Evolutionary conservation across 1,284 basidiomycete species (phyloP), one percentile per base, ranked within the genome.

Genomic region (Trichosporon sp.): DNA sequence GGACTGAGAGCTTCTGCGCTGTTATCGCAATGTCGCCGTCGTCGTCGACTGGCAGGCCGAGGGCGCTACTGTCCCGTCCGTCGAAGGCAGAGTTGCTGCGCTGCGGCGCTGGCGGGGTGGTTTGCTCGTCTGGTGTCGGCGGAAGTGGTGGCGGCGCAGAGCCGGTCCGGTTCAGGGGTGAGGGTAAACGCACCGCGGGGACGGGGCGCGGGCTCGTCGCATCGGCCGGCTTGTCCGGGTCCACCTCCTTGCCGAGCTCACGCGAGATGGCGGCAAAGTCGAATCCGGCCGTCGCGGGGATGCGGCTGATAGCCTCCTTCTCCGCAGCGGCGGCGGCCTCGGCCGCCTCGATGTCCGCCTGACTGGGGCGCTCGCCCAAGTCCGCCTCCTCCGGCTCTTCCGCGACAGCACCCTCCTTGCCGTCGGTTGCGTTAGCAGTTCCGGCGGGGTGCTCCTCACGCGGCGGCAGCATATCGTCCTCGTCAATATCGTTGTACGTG

Each of bases 201-300:
- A 32, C 37, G 40, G 61, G 16, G 72, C 69, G 32, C 59, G 59
- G 59, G 59, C 59, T 63, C 32, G 61, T 65, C 7, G 78, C 75
- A 31, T 74, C 71, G 35, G 68, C 63, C 3, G 80, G 68, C 26
- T 74, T 77, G n/a, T 80, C 76, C 31, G 83, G 71, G 66, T 85
- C 80, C 54, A 85, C 81, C 19, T 85, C 81, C 74, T 84, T 85
- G 67, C 84, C 84, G 8, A 85, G 73, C 43, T 80, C 83, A 48
- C 77, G 72, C 7, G 82, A 83, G 65, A 85, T 85, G 19, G 84
- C 84, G 7, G 71, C 71, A 68, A 85, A 85, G 73, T 85, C 84
- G 71, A 85, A 85, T 12, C 84, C 84, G 43, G 84, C 75, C 10
- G 70, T 73, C 70, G 74, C 74, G 37, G 80, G 78, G 21, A 73